Base-by-base conservation (phyloP, 2,329 filamentous ascomycete species). In the Ceratocystis cubensis region DNA sequence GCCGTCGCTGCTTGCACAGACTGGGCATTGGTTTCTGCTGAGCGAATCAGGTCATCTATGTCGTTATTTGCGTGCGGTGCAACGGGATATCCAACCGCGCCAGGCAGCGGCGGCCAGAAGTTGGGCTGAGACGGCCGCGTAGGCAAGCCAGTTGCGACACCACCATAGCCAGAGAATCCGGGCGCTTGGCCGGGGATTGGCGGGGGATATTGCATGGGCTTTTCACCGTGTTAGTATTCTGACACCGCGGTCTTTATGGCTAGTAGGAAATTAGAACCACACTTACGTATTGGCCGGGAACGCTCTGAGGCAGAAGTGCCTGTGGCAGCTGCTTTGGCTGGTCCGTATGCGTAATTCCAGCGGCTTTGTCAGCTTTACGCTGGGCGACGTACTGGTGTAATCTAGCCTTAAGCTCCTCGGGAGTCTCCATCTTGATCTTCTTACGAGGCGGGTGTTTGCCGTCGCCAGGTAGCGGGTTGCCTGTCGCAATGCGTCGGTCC, bases 351-450 rank as follows among this genome's bases (percentile, higher is more conserved):
- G 57, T 62, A 10, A 66, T 73, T 13, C 72, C 72, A 30, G 79
- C 79, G 33, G 81, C 80, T 70, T 80, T 79, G 70, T 83, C 81
- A 64, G 87, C 83, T 20, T 84, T 84, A 68, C 84, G 82, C 72
- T 84, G 85, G 5, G 86, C 86, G 70, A 88, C 87, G 74, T 89
- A 89, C 71, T 89, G 89, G 7, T 88, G 89, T 67, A 96, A 76
- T 64, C 91, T 83, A 76, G 86, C 85, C 79, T 93, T 91, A 68
- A 96, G 77, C 72, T 95, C 90, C 17, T 88, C 86, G 0, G 88
- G 74, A 4, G 83, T 82, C 77, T 96, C 90, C 5, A 90, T 79
- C 78, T 89, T 85, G 71, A 87, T 77, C 77, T 87, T 88, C 77
- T 88, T 88, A 8, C 80, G 84, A 1, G 86, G 83, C 69, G 85